Evolutionary conservation across 352 stramenopile genomes (phyloP).

Genomic region (Phytophthora rubi): DNA sequence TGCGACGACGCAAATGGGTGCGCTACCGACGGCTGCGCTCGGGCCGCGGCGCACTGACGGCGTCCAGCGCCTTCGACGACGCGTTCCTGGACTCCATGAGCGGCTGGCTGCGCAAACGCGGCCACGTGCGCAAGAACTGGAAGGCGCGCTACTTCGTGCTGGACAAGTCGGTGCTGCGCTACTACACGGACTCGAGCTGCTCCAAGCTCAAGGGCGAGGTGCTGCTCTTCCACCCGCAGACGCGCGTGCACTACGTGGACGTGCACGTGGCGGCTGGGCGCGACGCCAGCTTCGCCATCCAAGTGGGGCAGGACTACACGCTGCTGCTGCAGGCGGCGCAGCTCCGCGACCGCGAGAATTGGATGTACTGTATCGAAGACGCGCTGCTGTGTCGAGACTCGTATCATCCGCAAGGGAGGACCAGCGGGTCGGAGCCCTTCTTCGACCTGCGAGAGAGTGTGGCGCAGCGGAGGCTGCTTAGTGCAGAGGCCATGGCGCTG

Average conservation of each 20-base stretch:
- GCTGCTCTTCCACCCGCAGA: conserved; percentile 76
- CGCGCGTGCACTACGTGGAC: conserved; percentile 73
- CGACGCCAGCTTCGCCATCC: conserved; percentile 68
- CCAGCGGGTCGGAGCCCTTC: conserved; percentile 28
- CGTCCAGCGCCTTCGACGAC: conserved; percentile 64
- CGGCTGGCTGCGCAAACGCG: conserved; percentile 72
- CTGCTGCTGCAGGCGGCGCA: conserved; percentile 64
- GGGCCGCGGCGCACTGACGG: conserved; percentile 6
- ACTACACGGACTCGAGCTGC: conserved; percentile 63
- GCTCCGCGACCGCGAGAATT: conserved; percentile 72
- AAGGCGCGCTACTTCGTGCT: conserved; percentile 81
- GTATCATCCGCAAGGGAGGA: conserved; percentile 49
- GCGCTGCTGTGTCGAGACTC: conserved; percentile 75
- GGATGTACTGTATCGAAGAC: conserved; percentile 85
- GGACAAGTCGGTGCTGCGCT: conserved; percentile 68
- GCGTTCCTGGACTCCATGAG: conserved; percentile 75
- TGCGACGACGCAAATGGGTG: conserved; percentile 73
- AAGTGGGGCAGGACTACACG: conserved; percentile 65
- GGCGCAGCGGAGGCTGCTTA: conserved; percentile 57
- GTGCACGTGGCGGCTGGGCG: conserved; percentile 58
- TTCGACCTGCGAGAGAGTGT: conserved; percentile 68
- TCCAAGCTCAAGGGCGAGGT: conserved; percentile 76
- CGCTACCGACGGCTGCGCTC: conserved; percentile 53
- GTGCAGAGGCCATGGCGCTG: conserved; percentile 57
- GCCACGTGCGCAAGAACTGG: conserved; percentile 82